phyloP scores from a whole-genome alignment of 1,284 basidiomycete genomes.

The Athelia sp. region DNA sequence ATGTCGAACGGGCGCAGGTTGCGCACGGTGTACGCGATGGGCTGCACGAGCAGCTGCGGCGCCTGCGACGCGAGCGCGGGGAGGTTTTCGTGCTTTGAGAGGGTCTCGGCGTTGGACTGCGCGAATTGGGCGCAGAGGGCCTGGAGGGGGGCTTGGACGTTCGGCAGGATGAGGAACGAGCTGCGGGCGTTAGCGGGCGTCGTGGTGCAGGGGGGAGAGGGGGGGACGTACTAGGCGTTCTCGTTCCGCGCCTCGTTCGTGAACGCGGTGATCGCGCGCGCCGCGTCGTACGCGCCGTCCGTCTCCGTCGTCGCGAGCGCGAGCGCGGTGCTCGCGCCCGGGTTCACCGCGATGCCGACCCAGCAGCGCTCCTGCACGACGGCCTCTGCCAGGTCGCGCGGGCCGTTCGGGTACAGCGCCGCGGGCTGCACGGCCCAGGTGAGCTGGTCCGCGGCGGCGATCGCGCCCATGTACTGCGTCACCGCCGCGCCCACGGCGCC shows the following conservation, averaged over 20 bases:
- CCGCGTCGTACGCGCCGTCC: conserved; percentile 28
- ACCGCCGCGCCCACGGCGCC: conserved; percentile 38
- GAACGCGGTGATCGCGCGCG: conserved; percentile 30
- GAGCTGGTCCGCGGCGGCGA: conserved; percentile 20
- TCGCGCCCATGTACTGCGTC: conserved; percentile 23
- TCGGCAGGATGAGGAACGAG: background rate
- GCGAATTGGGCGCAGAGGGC: conserved; percentile 18
- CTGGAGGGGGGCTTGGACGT: background rate
- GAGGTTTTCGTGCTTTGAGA: conserved; percentile 20
- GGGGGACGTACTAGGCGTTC: conserved; percentile 39
- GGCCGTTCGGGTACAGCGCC: conserved; percentile 36
- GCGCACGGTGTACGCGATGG: conserved; percentile 43
- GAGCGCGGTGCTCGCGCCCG: conserved; percentile 18
- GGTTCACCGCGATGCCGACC: conserved; percentile 43
- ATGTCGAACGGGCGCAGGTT: conserved; percentile 67
- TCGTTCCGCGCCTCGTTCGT: conserved; percentile 30
- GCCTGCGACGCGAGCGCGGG: conserved; percentile 41
- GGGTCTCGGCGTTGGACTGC: conserved; percentile 14
- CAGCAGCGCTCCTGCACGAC: conserved; percentile 38
- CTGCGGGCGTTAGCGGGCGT: background rate
- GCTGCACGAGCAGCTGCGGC: conserved; percentile 50
- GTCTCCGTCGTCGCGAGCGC: background rate
- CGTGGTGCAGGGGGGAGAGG: background rate
- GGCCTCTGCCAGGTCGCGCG: conserved; percentile 25
- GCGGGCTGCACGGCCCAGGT: conserved; percentile 36